Base-by-base conservation (phyloP, 2,329 filamentous ascomycete species). In the Colletotrichum godetiae region DNA sequence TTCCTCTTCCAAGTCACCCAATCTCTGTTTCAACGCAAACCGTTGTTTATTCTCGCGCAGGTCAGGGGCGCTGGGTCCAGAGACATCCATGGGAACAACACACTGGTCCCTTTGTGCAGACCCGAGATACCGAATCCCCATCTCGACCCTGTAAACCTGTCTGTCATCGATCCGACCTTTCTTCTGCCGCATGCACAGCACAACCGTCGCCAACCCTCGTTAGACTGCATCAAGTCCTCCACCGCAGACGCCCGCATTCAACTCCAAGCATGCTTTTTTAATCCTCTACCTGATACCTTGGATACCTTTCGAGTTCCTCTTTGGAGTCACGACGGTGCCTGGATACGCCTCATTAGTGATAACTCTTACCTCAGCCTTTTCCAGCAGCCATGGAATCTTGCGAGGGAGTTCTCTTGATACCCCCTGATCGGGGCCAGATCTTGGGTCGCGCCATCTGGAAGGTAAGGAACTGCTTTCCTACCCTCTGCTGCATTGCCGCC, bases 401-500 rank as follows among this genome's bases (percentile, higher is more conserved):
- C 77, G 86, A 88, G 75, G 87, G 87, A 35, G 78, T 84, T 73
- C 82, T 89, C 77, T 78, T 88, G 77, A 84, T 87, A 52, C 87
- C 87, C 56, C 87, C 87, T 46, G 87, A 89, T 67, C 81, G 87
- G 62, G 83, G 83, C 67, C 85, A 86, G 74, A 86, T 89, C 56
- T 83, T 89, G 63, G 86, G 86, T 56, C 82, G 86, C 75, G 84
- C 86, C 61, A 76, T 85, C 59, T 89, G 87, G 87, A 89, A 89
- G 85, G 87, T 88, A 77, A 64, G 83, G 74, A 61, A 29, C 58
- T 73, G 35, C 67, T 46, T 68, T 72, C 33, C 33, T 22, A 49
- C 15, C 53, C 63, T 31, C 69, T 74, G n/a, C 31, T 65, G 53
- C 37, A 10, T 56, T 22, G 33, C 53, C 22, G n/a, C 63, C 37